Evolutionary conservation across 2,329 filamentous ascomycete species (phyloP), one percentile per base, ranked within the genome.

Genomic region (Fusarium circinatum): DNA sequence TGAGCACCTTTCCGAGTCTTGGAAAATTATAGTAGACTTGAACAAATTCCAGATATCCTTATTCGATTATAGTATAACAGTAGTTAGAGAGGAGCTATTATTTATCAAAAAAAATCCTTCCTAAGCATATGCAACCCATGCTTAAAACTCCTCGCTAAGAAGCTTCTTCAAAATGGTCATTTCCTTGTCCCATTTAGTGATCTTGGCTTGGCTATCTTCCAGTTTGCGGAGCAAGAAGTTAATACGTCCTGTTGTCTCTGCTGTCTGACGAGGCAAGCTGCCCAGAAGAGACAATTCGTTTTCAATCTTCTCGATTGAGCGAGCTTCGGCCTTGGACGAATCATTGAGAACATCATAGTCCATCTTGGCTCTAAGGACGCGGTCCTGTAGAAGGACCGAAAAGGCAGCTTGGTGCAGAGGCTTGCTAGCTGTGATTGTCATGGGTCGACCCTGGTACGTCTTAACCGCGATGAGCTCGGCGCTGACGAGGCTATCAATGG

Each of bases 321-420:
- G 90, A 57, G 87, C 91, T 84, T 98, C 94, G 7, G 90, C 88
- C 77, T 91, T 91, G 30, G 91, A 89, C 64, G 93, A 84, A 79
- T 96, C 91, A 0, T 85, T 87, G 28, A 97, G 78, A 24, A 95
- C 86, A 2, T 89, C 89, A 17, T 97, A 84, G 78, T 94, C 92
- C 81, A 98, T 89, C 73, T 91, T 90, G 41, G 93, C 92, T 47
- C 88, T 87, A 47, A 98, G 86, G 2, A 94, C 94, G 12, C 87
- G 86, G 79, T 98, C 95, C 51, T 89, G 84, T 0, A 91, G 88
- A 42, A 98, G 84, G 42, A 89, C 86, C 68, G 88, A 87, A 84
- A 98, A 98, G 0, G 95, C 95, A 3, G 95, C 91, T 65, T 91
- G 90, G 82, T 96, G 97, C 32, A 98, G 92, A 0, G 96, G 95